phyloP scores from a whole-genome alignment of 2,329 filamentous ascomycete species.

The Curvularia hawaiiensis region DNA sequence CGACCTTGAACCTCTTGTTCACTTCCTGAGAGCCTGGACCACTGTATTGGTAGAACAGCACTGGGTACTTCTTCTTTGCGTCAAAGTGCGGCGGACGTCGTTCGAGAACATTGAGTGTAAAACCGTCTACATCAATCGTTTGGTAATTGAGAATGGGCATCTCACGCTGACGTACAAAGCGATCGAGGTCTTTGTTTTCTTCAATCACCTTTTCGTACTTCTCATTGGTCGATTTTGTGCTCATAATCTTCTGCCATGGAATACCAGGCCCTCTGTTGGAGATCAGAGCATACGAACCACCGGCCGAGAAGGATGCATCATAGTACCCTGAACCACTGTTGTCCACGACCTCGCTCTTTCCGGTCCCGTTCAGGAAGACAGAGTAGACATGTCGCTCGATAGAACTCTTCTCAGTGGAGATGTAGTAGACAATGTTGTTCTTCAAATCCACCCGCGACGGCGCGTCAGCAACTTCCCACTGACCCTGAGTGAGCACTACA shows the following conservation, averaged over 20 bases:
- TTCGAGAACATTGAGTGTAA: conserved; percentile 76
- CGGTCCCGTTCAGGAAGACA: conserved; percentile 80
- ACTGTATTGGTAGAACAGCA: conserved; percentile 93
- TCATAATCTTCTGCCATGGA: conserved; percentile 89
- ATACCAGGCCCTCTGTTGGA: conserved; percentile 83
- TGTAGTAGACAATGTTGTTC: conserved; percentile 89
- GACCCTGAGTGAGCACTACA: conserved; percentile 81
- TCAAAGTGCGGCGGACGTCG: conserved; percentile 89
- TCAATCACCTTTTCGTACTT: conserved; percentile 75
- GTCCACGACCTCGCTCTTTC: conserved; percentile 75
- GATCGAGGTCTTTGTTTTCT: conserved; percentile 72
- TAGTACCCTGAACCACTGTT: conserved; percentile 78
- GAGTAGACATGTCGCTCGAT: conserved; percentile 92
- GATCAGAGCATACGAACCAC: conserved; percentile 82
- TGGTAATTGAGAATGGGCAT: conserved; percentile 83
- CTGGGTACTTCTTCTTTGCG: conserved; percentile 82
- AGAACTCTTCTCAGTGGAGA: conserved; percentile 82
- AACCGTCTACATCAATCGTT: conserved; percentile 82
- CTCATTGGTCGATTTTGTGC: conserved; percentile 71
- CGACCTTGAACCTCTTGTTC: conserved; percentile 76
- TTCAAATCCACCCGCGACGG: conserved; percentile 84
- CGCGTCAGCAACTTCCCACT: conserved; percentile 89
- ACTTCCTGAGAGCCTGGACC: conserved; percentile 94
- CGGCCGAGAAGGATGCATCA: conserved; percentile 79
- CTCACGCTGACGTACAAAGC: conserved; percentile 74